Evolutionary conservation across 768 basidiomycete genomes (phyloP).

Genomic region (Calocybe cyanea): DNA sequence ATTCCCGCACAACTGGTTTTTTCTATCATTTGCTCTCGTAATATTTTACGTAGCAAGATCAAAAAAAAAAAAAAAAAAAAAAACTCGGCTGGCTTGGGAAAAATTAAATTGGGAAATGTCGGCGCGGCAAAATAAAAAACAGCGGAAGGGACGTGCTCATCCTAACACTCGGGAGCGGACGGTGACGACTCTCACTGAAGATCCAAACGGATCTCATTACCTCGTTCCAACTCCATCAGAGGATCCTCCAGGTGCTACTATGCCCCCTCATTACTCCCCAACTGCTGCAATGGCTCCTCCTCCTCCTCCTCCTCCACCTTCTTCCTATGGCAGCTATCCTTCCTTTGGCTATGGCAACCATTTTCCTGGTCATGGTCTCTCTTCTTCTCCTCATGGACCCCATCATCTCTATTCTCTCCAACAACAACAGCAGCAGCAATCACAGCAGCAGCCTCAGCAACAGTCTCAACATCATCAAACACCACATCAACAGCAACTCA

Average conservation of each 20-base stretch:
- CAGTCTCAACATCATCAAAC: conserved; percentile 19
- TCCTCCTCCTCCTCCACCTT: conserved; percentile 26
- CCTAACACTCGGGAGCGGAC: conserved; percentile 59
- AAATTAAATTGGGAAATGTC: no score
- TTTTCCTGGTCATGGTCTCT: no score
- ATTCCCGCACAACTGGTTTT: no score
- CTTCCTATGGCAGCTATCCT: conserved; percentile 31
- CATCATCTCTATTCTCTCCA: conserved; percentile 26
- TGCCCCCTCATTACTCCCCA: conserved; percentile 36
- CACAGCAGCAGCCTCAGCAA: conserved; percentile 10
- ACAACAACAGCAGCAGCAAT: conserved; percentile 18
- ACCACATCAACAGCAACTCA: conserved; percentile 15
- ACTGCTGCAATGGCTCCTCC: conserved; percentile 27
- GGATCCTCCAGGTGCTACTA: conserved; percentile 39
- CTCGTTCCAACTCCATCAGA: conserved; percentile 50
- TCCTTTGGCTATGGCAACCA: conserved; percentile 30
- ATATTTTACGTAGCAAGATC: no score
- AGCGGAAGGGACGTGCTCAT: conserved; percentile 51
- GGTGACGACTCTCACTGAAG: conserved; percentile 63
- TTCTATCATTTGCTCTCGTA: no score
- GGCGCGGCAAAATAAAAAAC: conserved; percentile 60
- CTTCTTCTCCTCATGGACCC: conserved; percentile 25
- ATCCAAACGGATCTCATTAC: conserved; percentile 50
- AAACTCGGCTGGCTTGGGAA: no score
- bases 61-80: no score